Conservation (phyloP, 495 filamentous ascomycete genomes). For the Pseudoneurospora amorphoporcata region DNA sequence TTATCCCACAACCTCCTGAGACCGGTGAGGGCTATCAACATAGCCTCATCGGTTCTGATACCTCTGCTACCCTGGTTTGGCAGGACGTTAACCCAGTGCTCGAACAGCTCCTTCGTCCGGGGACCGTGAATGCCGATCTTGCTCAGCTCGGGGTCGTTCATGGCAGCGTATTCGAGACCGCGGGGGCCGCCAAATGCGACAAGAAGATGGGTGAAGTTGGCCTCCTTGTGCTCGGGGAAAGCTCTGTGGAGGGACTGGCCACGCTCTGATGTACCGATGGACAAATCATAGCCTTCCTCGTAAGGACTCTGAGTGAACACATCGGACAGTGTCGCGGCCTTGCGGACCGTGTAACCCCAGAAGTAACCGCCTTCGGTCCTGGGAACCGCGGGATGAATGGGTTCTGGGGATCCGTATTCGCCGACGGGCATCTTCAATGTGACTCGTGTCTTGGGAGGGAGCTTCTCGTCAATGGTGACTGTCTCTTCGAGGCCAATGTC, state of each 20-base stretch:
- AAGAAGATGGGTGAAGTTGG: constrained; percentile 53
- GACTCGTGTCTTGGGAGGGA: constrained; percentile 51
- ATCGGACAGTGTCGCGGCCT: constrained; percentile 45
- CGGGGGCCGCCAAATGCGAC: constrained; percentile 64
- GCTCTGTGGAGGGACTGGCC: constrained; percentile 42
- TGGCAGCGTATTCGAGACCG: constrained; percentile 59
- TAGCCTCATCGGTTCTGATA: constrained; percentile 68
- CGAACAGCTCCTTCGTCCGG: constrained; percentile 56
- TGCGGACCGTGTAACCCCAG: constrained; percentile 62
- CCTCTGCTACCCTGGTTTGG: constrained; percentile 67
- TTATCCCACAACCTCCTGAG: constrained; percentile 44
- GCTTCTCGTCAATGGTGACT: constrained; percentile 41
- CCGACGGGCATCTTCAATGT: constrained; percentile 51
- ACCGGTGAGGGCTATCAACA: constrained; percentile 57
- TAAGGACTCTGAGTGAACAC: constrained; percentile 57
- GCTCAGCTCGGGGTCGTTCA: constrained; percentile 50
- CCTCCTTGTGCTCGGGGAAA: constrained; percentile 31
- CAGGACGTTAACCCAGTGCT: constrained; percentile 65
- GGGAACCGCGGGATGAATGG: constrained; percentile 49
- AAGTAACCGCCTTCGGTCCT: constrained; percentile 62
- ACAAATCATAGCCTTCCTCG: constrained; percentile 55
- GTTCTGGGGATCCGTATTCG: constrained; percentile 32
- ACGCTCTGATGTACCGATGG: constrained; percentile 66
- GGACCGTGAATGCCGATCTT: constrained; percentile 43
- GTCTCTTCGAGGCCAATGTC: constrained; percentile 47